These are phyloP conservation scores for Fusarium solani-melongenae DNA, from an alignment of 2,329 filamentous ascomycete species.

Conservation along the genomic window DNA sequence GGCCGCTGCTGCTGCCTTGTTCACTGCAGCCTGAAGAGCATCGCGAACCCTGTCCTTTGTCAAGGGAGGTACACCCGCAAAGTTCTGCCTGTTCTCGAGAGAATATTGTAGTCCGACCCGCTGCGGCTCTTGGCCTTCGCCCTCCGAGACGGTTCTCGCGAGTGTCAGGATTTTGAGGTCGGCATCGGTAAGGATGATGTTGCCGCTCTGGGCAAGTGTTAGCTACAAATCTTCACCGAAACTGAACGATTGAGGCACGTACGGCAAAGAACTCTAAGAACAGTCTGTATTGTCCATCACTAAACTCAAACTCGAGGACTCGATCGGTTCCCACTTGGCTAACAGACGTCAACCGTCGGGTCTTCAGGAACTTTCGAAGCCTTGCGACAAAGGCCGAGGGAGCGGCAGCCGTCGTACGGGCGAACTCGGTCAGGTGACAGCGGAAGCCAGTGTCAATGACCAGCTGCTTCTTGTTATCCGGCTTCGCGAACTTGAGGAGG, in stretches of 20 bases:
- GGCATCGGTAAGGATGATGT: slow-evolving; percentile 90
- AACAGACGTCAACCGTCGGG: slow-evolving; percentile 82
- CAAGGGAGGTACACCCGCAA: slow-evolving; percentile 76
- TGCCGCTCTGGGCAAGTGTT: slow-evolving; percentile 70
- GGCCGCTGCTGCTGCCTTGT: slow-evolving; percentile 64
- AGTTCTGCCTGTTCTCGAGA: slow-evolving; percentile 86
- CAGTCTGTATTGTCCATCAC: slow-evolving; percentile 86
- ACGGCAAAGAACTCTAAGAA: slow-evolving; percentile 95
- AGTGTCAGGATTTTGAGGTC: slow-evolving; percentile 86
- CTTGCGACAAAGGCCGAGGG: slow-evolving; percentile 88
- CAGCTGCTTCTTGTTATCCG: slow-evolving; percentile 87
- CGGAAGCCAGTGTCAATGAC: slow-evolving; percentile 96
- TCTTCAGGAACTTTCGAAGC: slow-evolving; percentile 89
- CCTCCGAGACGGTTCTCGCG: slow-evolving; percentile 82
- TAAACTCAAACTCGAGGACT: slow-evolving; percentile 92
- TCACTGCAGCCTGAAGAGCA: slow-evolving; percentile 74
- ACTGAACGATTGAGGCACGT: slow-evolving; percentile 11
- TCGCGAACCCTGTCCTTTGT: slow-evolving; percentile 77
- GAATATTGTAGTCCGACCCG: slow-evolving; percentile 82
- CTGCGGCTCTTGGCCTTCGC: slow-evolving; percentile 85
- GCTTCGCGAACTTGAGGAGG: slow-evolving; percentile 93
- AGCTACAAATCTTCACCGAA: slow-evolving; percentile 1
- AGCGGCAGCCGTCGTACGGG: slow-evolving; percentile 83
- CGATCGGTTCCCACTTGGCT: slow-evolving; percentile 91
- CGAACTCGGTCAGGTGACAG: slow-evolving; percentile 92